A percentile compares a stretch with the other conserved stretches of the same genome.
phyloP scores from a whole-genome alignment of 257 asterid genomes.

The Echium plantagineum region DNA sequence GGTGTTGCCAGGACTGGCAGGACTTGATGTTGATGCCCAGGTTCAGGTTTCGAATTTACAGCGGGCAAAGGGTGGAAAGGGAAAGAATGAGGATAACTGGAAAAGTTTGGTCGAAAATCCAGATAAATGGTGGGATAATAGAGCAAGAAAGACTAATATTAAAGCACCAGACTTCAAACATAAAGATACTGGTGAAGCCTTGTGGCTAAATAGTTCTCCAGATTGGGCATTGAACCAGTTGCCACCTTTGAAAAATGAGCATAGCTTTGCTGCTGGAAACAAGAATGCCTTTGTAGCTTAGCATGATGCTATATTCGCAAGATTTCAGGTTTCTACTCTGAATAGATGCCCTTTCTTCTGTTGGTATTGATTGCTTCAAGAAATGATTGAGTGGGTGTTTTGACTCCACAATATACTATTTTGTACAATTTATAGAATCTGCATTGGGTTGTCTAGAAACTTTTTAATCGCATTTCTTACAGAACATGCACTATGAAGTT shows the following conservation, averaged over 20 bases:
- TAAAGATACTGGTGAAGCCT: slow-evolving; percentile 15
- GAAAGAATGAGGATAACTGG: slow-evolving; percentile 31
- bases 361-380: neutral
- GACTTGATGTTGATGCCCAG: slow-evolving; percentile 40
- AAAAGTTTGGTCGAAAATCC: slow-evolving; percentile 49
- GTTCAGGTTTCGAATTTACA: slow-evolving; percentile 7
- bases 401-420: neutral
- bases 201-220: slow-evolving; percentile 44
- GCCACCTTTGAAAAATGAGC: slow-evolving; percentile 35
- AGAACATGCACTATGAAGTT: too few relatives aligned
- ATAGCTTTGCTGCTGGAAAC: slow-evolving; percentile 7
- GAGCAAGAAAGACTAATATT: slow-evolving; percentile 13
- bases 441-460: too few relatives aligned
- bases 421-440: neutral
- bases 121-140: slow-evolving; percentile 27
- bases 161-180: slow-evolving; percentile 22
- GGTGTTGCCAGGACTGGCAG: slow-evolving; percentile 38
- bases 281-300: neutral
- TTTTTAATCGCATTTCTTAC: too few relatives aligned
- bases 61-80: slow-evolving; percentile 11
- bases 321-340: neutral
- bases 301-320: neutral
- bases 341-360: neutral
- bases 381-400: neutral
- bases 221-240: slow-evolving; percentile 48